phyloP scores from a whole-genome alignment of 2,329 filamentous ascomycete species.

The Botrytis sinoallii region DNA sequence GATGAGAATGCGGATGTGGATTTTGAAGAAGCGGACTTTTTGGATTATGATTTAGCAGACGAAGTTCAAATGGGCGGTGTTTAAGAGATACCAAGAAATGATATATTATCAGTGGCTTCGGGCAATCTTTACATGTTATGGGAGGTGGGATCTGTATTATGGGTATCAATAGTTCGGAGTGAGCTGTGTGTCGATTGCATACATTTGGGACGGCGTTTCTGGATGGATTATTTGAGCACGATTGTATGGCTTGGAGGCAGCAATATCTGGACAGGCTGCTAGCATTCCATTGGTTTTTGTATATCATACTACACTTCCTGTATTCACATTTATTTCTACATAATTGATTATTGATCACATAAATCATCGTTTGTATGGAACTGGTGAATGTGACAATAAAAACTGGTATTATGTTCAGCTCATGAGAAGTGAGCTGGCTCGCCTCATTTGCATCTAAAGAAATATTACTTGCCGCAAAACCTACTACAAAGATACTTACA shows the following conservation, averaged over 20 bases:
- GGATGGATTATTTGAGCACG: neutral
- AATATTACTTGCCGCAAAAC: slow-evolving; percentile 1
- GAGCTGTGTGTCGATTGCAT: neutral
- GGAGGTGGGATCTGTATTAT: neutral
- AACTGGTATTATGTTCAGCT: neutral
- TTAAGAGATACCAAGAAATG: slow-evolving; percentile 11
- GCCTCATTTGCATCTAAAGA: neutral
- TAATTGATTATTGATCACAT: neutral
- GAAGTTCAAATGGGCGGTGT: slow-evolving; percentile 38
- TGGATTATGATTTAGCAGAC: slow-evolving; percentile 43
- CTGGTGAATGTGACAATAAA: neutral
- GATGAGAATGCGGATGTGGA: slow-evolving; percentile 51
- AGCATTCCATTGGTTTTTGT: neutral
- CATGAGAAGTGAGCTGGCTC: neutral
- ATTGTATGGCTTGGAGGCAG: neutral
- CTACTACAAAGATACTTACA: slow-evolving; percentile 9
- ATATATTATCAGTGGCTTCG: neutral
- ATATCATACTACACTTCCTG: neutral
- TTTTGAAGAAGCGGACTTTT: slow-evolving; percentile 68
- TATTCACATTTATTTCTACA: neutral
- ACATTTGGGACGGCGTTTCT: slow-evolving; percentile 6
- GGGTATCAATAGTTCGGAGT: neutral
- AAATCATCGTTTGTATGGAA: neutral
- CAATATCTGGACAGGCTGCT: neutral
- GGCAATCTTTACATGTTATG: neutral